Percentiles rank a stretch among this genome's conserved stretches.
phyloP scores from a whole-genome alignment of 768 basidiomycete species.

The Auriscalpium vulgare region DNA sequence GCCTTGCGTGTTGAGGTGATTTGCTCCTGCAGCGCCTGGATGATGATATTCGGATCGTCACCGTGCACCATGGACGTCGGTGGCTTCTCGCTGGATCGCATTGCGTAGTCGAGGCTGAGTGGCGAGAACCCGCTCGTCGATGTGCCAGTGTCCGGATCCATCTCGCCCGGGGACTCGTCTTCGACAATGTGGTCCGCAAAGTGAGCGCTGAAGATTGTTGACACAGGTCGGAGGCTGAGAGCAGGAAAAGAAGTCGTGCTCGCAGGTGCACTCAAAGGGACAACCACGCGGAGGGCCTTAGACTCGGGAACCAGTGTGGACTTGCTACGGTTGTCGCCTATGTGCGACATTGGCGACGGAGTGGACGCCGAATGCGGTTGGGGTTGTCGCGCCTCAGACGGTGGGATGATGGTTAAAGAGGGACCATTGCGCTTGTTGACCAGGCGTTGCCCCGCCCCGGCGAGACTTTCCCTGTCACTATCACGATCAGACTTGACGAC shows the following conservation, averaged over 20 bases:
- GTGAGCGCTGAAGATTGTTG: slow-evolving; percentile 65
- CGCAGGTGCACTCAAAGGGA: slow-evolving; percentile 52
- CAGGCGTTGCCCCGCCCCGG: background rate
- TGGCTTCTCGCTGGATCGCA: slow-evolving; percentile 20
- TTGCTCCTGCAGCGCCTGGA: slow-evolving; percentile 55
- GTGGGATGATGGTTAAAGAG: slow-evolving; percentile 5
- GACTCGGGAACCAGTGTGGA: slow-evolving; percentile 9
- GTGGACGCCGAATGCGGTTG: background rate
- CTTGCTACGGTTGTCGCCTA: background rate
- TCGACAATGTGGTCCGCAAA: slow-evolving; percentile 41
- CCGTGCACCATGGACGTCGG: slow-evolving; percentile 19
- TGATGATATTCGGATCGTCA: slow-evolving; percentile 37
- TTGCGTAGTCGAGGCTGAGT: slow-evolving; percentile 27
- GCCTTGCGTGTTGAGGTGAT: slow-evolving; percentile 46
- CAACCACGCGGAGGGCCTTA: slow-evolving; percentile 18
- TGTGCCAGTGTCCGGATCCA: slow-evolving; percentile 43
- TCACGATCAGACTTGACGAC: background rate
- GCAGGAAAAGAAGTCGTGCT: slow-evolving; percentile 53
- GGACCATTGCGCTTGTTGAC: background rate
- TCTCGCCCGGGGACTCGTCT: slow-evolving; percentile 26
- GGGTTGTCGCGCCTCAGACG: background rate
- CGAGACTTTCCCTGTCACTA: background rate
- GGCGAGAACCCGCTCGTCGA: slow-evolving; percentile 31
- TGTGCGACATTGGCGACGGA: background rate
- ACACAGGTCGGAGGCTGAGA: slow-evolving; percentile 67